Percentiles rank a stretch among this genome's conserved stretches.
Conservation (phyloP, 768 basidiomycete species). For the Coprinopsis marcescibilis region DNA sequence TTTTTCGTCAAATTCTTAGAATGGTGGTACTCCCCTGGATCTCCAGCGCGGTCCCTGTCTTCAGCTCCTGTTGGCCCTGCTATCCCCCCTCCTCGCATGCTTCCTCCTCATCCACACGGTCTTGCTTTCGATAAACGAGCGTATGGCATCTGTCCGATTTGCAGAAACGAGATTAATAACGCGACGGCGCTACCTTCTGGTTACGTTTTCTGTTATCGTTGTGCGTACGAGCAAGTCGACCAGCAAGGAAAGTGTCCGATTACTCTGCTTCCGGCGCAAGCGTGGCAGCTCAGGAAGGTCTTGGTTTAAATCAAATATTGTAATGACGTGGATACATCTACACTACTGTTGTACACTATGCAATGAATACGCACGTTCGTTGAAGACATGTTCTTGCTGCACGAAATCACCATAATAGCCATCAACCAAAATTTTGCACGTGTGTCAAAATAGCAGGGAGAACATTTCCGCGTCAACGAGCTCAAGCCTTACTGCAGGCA, state of each 20-base stretch:
- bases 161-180: slow-evolving; percentile 66
- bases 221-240: slow-evolving; percentile 80
- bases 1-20: slow-evolving; percentile 96
- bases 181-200: slow-evolving; percentile 89
- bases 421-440: slow-evolving; percentile 11
- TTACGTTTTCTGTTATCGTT: slow-evolving; percentile 93
- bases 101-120: slow-evolving; percentile 69
- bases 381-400: slow-evolving; percentile 12
- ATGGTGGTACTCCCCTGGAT: slow-evolving; percentile 98
- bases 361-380: slow-evolving; percentile 45
- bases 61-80: slow-evolving; percentile 59
- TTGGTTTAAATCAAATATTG: slow-evolving; percentile 49
- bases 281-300: slow-evolving; percentile 86
- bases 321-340: neutral
- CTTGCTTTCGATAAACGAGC: slow-evolving; percentile 53
- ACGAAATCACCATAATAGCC: neutral
- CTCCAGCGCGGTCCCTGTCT: slow-evolving; percentile 72
- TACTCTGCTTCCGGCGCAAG: slow-evolving; percentile 67
- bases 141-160: slow-evolving; percentile 87
- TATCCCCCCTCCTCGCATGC: slow-evolving; percentile 71
- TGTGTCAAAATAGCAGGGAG: slow-evolving; percentile 10
- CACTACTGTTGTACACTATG: neutral
- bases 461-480: neutral
- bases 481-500: neutral
- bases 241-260: slow-evolving; percentile 79